Conservation (phyloP, 495 filamentous ascomycete genomes). For the Neurospora africana region DNA sequence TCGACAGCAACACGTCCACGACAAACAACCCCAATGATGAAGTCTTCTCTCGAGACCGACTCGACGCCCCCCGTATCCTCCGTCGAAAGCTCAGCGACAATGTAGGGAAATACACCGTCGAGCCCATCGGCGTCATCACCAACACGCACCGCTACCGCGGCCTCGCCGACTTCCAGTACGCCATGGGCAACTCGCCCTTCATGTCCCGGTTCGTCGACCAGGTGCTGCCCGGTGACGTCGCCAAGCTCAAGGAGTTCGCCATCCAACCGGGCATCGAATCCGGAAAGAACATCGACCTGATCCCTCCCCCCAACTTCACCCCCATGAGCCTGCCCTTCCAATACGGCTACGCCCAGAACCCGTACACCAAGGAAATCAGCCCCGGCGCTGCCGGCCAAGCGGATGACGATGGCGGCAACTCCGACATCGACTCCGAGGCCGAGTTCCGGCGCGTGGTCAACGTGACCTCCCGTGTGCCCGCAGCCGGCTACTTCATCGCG, state of each 20-base stretch:
- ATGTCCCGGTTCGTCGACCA: conserved; percentile 53
- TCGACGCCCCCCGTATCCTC: conserved; percentile 37
- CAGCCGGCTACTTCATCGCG: conserved; percentile 51
- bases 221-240: conserved; percentile 53
- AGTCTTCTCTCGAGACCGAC: conserved; percentile 29
- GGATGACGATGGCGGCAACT: neutral
- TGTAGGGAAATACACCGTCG: conserved; percentile 52
- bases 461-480: conserved; percentile 34
- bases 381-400: conserved; percentile 16
- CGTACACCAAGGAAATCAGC: conserved; percentile 33
- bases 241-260: conserved; percentile 63
- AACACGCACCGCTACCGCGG: conserved; percentile 79
- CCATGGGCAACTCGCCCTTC: conserved; percentile 50
- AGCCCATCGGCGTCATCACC: conserved; percentile 60
- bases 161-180: conserved; percentile 64
- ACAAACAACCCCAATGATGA: neutral
- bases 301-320: conserved; percentile 70
- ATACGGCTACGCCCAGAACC: conserved; percentile 48
- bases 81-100: conserved; percentile 64
- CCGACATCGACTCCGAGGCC: conserved; percentile 18
- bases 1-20: neutral
- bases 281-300: conserved; percentile 51
- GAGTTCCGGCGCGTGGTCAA: conserved; percentile 27
- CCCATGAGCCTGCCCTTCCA: conserved; percentile 57
- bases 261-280: conserved; percentile 54